A percentile compares a stretch with the other conserved stretches of the same genome.
These are phyloP conservation scores for Neurospora intermedia DNA, from an alignment of 495 filamentous ascomycete species.

Conservation along the genomic window DNA sequence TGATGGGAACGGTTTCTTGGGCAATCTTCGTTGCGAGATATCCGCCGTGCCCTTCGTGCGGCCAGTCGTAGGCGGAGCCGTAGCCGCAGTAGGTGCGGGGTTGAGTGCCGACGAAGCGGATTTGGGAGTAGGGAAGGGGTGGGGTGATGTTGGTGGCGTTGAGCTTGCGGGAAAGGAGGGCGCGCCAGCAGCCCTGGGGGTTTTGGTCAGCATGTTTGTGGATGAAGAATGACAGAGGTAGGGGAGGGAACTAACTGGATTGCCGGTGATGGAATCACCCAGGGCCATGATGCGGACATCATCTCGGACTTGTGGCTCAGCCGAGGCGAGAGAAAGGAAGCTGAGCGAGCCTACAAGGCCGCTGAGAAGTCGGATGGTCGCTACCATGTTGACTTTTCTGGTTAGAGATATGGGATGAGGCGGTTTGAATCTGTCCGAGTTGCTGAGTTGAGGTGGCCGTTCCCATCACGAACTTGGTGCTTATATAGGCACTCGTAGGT, in stretches of 20 bases:
- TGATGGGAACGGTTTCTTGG: background rate
- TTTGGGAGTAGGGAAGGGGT: slow-evolving; percentile 6
- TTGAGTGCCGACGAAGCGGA: slow-evolving; percentile 31
- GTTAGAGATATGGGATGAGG: background rate
- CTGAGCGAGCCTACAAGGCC: background rate
- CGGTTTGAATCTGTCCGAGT: background rate
- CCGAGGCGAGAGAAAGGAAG: background rate
- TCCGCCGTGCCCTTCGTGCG: slow-evolving; percentile 37
- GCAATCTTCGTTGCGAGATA: slow-evolving; percentile 30
- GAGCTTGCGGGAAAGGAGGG: slow-evolving; percentile 28
- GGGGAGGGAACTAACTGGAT: slow-evolving; percentile 14
- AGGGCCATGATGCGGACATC: slow-evolving; percentile 27
- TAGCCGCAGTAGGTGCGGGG: slow-evolving; percentile 25
- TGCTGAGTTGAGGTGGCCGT: background rate
- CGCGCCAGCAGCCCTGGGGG: slow-evolving; percentile 30
- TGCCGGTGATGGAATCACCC: slow-evolving; percentile 32
- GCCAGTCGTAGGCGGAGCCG: slow-evolving; percentile 33
- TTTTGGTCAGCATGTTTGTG: background rate
- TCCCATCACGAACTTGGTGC: background rate
- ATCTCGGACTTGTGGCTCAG: background rate
- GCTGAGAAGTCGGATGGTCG: background rate
- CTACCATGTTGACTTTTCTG: background rate
- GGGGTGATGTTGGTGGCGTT: slow-evolving; percentile 10
- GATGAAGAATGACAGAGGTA: background rate
- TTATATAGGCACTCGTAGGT: background rate